phyloP scores from a whole-genome alignment of 768 basidiomycete species.

The Cystobasidium tubakii region DNA sequence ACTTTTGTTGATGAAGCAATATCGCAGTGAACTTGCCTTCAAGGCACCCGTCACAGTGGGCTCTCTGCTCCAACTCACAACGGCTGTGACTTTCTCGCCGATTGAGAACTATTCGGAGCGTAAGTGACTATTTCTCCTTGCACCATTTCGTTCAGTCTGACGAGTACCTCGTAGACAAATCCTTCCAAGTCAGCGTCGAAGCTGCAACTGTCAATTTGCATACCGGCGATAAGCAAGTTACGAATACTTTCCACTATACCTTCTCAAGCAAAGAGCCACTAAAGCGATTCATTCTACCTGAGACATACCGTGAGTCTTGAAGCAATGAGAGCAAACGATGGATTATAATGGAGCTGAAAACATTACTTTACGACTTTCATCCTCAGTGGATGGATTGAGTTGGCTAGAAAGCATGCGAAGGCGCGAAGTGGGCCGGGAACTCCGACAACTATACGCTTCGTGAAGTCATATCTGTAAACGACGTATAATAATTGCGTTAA shows the following conservation, averaged over 20 bases:
- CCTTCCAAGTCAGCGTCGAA: conserved; percentile 44
- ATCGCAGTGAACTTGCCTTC: conserved; percentile 41
- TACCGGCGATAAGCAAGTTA: conserved; percentile 39
- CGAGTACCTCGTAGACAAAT: conserved; percentile 21
- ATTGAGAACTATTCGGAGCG: conserved; percentile 37
- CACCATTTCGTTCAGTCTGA: neutral
- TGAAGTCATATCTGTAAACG: neutral
- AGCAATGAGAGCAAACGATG: neutral
- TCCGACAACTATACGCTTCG: conserved; percentile 26
- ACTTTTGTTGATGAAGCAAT: neutral
- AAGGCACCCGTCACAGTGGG: conserved; percentile 44
- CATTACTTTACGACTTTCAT: neutral
- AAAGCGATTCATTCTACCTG: conserved; percentile 42
- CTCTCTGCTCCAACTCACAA: conserved; percentile 41
- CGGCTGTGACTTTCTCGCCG: conserved; percentile 43
- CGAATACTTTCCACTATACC: conserved; percentile 44
- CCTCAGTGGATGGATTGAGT: conserved; percentile 24
- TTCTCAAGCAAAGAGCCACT: conserved; percentile 37
- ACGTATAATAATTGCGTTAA: neutral
- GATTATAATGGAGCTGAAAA: neutral
- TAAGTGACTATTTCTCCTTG: no score
- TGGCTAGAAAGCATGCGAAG: conserved; percentile 34
- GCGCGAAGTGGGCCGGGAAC: conserved; percentile 6
- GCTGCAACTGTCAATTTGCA: conserved; percentile 40
- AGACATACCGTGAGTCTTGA: conserved; percentile 11